Percentiles rank a stretch among this genome's conserved stretches.
Conservation (phyloP, 345 rosid genomes). For the Populus simonii region DNA sequence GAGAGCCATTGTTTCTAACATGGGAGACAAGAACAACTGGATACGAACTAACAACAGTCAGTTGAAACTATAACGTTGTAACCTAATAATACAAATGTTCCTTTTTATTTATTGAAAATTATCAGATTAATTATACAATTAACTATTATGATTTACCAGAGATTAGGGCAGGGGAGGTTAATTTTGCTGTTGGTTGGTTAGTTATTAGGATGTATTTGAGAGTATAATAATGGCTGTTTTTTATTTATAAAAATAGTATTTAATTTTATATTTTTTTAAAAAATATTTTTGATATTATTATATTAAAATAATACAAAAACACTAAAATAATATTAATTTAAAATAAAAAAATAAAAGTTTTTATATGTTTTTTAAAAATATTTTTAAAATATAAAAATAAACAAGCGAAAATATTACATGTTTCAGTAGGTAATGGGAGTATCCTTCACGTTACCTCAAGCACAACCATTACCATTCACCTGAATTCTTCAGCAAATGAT, state of each 20-base stretch:
- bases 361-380: too few relatives aligned
- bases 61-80: background rate
- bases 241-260: too few relatives aligned
- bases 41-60: background rate
- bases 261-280: too few relatives aligned
- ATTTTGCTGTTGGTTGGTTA: background rate
- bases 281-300: too few relatives aligned
- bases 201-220: too few relatives aligned
- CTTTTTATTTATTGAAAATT: background rate
- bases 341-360: too few relatives aligned
- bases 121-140: background rate
- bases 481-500: background rate
- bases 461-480: background rate
- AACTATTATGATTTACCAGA: background rate
- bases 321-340: too few relatives aligned
- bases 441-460: background rate
- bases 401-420: too few relatives aligned
- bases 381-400: too few relatives aligned
- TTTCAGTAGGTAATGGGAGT: background rate
- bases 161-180: background rate
- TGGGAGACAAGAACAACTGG: background rate
- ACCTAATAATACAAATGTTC: background rate
- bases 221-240: too few relatives aligned
- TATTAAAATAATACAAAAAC: too few relatives aligned
- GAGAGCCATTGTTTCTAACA: background rate